Percentiles rank a stretch among this genome's conserved stretches.
These are phyloP conservation scores for Calonectria ilicicola DNA, from an alignment of 2,329 filamentous ascomycete species.

Conservation along the genomic window DNA sequence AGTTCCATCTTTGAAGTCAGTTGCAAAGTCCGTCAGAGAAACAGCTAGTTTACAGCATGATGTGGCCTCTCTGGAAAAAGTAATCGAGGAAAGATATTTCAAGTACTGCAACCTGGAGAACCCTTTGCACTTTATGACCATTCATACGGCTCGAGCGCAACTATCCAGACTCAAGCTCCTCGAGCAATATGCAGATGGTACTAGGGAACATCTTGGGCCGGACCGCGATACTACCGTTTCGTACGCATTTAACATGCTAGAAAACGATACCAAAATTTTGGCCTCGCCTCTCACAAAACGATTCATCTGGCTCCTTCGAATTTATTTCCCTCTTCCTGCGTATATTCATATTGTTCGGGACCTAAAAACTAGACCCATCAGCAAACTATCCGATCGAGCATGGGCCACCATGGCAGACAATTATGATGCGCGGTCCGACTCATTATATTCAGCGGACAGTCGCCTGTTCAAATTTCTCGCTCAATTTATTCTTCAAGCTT, in stretches of 20 bases:
- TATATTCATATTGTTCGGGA: constrained; percentile 15
- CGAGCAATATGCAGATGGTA: constrained; percentile 47
- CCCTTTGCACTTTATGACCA: constrained; percentile 55
- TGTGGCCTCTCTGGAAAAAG: background rate
- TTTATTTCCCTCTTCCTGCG: constrained; percentile 15
- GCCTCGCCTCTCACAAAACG: constrained; percentile 6
- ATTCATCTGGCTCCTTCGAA: background rate
- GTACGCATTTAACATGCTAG: constrained; percentile 9
- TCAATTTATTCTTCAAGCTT: background rate
- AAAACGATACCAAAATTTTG: background rate
- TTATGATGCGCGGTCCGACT: background rate
- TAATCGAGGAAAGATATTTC: constrained; percentile 61
- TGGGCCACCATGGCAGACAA: constrained; percentile 6
- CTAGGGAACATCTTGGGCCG: background rate
- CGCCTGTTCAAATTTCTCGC: background rate
- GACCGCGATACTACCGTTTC: background rate
- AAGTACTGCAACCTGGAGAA: constrained; percentile 51
- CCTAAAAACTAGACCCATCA: constrained; percentile 1
- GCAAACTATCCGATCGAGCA: background rate
- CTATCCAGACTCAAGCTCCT: constrained; percentile 64
- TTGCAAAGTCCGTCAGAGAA: constrained; percentile 18
- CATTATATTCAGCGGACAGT: background rate
- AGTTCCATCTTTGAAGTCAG: constrained; percentile 39
- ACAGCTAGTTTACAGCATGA: background rate
- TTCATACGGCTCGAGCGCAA: constrained; percentile 26